These are phyloP conservation scores for Helichrysum umbraculigerum DNA, from an alignment of 129 eudicot genomes.

Conservation along the genomic window DNA sequence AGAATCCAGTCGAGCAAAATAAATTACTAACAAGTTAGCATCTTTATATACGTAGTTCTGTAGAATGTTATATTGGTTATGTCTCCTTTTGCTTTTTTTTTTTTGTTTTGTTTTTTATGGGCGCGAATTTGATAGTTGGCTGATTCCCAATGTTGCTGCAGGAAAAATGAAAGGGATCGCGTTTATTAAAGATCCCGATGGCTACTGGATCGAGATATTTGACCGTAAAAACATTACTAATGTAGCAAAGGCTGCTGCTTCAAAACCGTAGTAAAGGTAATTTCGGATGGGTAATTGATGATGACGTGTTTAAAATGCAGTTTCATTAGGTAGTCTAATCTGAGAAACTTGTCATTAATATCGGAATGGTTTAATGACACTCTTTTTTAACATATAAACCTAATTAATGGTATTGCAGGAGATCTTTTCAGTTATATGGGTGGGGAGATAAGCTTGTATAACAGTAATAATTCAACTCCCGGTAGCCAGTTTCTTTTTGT, in stretches of 20 bases:
- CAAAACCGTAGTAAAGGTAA: conserved; percentile 30
- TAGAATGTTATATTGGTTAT: background rate
- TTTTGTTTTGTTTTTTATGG: background rate
- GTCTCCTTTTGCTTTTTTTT: background rate
- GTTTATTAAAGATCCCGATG: conserved; percentile 96
- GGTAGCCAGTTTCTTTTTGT: background rate
- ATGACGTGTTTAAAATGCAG: background rate
- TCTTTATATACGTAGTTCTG: background rate
- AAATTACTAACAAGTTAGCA: background rate
- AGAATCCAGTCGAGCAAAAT: background rate
- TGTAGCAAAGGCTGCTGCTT: conserved; percentile 55
- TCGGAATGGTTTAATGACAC: background rate
- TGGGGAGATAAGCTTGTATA: background rate
- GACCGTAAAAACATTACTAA: conserved; percentile 56
- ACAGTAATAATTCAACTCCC: conserved; percentile 1
- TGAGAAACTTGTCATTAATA: background rate
- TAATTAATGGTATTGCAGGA: background rate
- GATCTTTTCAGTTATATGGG: background rate
- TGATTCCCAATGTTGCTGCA: conserved; percentile 35
- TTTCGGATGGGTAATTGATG: background rate
- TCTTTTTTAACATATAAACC: background rate
- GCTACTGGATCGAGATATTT: conserved; percentile 95
- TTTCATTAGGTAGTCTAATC: background rate
- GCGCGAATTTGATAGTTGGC: background rate
- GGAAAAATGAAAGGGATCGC: conserved; percentile 91